Evolutionary conservation across 2,329 filamentous ascomycete genomes (phyloP).

Genomic region (Pseudogymnoascus sp.): DNA sequence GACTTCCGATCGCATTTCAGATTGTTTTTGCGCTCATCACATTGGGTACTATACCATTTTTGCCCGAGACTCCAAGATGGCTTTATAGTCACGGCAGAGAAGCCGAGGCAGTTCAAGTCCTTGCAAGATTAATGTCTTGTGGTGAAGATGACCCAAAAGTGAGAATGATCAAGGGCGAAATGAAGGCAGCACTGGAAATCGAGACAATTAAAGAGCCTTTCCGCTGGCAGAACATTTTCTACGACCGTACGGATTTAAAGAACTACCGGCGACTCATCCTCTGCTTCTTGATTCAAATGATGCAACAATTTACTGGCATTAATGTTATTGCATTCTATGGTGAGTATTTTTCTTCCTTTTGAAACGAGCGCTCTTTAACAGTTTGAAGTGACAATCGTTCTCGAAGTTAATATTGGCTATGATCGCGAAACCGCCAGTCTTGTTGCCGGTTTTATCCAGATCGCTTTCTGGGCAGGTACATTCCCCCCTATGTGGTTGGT

Average conservation of each 20-base stretch:
- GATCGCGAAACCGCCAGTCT: background rate
- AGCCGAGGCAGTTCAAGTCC: constrained; percentile 33
- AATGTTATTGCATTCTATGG: constrained; percentile 30
- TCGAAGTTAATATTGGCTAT: constrained; percentile 3
- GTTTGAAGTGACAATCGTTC: background rate
- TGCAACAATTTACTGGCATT: constrained; percentile 38
- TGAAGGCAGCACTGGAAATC: constrained; percentile 48
- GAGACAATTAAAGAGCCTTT: constrained; percentile 5
- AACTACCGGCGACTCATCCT: background rate
- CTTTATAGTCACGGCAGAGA: constrained; percentile 32
- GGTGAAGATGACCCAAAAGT: constrained; percentile 43
- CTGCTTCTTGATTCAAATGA: constrained; percentile 37
- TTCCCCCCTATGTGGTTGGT: constrained; percentile 7
- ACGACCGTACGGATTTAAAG: constrained; percentile 9
- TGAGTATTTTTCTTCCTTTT: background rate
- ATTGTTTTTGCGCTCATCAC: constrained; percentile 52
- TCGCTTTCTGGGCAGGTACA: constrained; percentile 7
- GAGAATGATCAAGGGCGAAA: constrained; percentile 39
- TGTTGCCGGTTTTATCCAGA: constrained; percentile 8
- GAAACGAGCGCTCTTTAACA: background rate
- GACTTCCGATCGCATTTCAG: constrained; percentile 51
- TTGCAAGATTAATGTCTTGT: constrained; percentile 23
- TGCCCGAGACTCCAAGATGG: constrained; percentile 42
- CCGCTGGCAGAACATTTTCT: constrained; percentile 3
- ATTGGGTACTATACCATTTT: constrained; percentile 38